Percentiles rank a stretch among this genome's conserved stretches.
These are phyloP conservation scores for Diddensiella transvaalensis DNA, from an alignment of 805 yeast species.

Conservation along the genomic window DNA sequence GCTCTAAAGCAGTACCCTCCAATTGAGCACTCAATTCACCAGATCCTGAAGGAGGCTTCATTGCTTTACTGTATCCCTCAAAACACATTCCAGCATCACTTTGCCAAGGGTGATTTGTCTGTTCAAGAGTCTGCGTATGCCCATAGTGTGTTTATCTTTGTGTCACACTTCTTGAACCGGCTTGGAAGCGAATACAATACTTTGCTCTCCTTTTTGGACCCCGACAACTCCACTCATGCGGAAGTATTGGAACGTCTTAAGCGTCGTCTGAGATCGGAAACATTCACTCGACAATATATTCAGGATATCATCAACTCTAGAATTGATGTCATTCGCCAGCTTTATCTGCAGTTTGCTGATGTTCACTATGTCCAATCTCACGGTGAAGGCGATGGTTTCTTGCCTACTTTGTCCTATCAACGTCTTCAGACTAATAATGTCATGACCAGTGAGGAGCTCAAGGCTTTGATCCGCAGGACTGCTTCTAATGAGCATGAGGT, in stretches of 20 bases:
- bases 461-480: slow-evolving; percentile 57
- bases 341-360: slow-evolving; percentile 89
- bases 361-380: slow-evolving; percentile 69
- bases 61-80: slow-evolving; percentile 87
- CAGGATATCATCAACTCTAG: slow-evolving; percentile 70
- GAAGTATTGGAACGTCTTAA: slow-evolving; percentile 78
- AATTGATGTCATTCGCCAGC: slow-evolving; percentile 67
- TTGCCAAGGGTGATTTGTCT: slow-evolving; percentile 72
- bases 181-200: slow-evolving; percentile 85
- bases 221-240: slow-evolving; percentile 59
- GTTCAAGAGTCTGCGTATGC: slow-evolving; percentile 94
- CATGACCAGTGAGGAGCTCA: slow-evolving; percentile 70
- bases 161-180: slow-evolving; percentile 90
- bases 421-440: slow-evolving; percentile 76
- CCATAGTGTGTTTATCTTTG: slow-evolving; percentile 88
- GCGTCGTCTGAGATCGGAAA: slow-evolving; percentile 87
- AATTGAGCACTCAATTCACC: slow-evolving; percentile 75
- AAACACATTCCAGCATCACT: slow-evolving; percentile 70
- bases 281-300: slow-evolving; percentile 83
- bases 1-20: slow-evolving; percentile 38
- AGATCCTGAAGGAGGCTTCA: slow-evolving; percentile 91
- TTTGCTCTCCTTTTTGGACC: slow-evolving; percentile 59
- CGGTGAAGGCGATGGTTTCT: slow-evolving; percentile 33
- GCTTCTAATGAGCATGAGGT: slow-evolving; percentile 77
- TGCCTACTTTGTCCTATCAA: slow-evolving; percentile 76